phyloP scores from a whole-genome alignment of 345 rosid species.

The Hypericum perforatum region DNA sequence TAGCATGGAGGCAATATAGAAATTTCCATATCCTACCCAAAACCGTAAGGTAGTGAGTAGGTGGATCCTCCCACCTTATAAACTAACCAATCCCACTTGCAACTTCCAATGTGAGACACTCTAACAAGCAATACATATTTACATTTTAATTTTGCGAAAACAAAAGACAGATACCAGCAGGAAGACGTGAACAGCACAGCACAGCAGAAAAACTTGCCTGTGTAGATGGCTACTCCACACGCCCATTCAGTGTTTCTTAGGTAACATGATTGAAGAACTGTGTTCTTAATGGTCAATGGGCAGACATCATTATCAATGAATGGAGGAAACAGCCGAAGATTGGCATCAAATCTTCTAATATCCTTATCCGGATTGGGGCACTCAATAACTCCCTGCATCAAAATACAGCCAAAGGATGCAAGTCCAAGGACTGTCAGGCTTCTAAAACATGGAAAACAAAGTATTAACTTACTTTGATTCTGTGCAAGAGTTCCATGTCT shows the following conservation, averaged over 20 bases:
- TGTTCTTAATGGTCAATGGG: conserved; percentile 86
- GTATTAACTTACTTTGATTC: conserved; percentile 56
- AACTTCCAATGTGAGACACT: no score
- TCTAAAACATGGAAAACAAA: not conserved
- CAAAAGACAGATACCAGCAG: no score
- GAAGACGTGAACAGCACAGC: no score
- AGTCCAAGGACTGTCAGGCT: not conserved
- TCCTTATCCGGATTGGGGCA: conserved; percentile 95
- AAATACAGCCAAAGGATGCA: conserved; percentile 5
- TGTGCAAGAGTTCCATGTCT: conserved; percentile 78
- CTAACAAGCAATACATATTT: no score
- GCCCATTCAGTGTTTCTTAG: conserved; percentile 98
- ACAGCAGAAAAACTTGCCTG: conserved; percentile 45
- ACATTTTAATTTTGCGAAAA: no score
- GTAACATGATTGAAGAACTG: conserved; percentile 94
- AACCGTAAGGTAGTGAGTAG: no score
- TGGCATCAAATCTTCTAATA: conserved; percentile 95
- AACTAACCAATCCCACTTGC: no score
- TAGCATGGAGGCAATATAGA: no score
- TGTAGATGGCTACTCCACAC: conserved; percentile 94
- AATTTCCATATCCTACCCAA: no score
- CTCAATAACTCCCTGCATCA: conserved; percentile 83
- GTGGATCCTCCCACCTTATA: no score
- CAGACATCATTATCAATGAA: conserved; percentile 91
- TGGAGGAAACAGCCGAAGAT: conserved; percentile 89